Conservation (phyloP, 2,329 filamentous ascomycete species). For the Juglanconis oblonga region DNA sequence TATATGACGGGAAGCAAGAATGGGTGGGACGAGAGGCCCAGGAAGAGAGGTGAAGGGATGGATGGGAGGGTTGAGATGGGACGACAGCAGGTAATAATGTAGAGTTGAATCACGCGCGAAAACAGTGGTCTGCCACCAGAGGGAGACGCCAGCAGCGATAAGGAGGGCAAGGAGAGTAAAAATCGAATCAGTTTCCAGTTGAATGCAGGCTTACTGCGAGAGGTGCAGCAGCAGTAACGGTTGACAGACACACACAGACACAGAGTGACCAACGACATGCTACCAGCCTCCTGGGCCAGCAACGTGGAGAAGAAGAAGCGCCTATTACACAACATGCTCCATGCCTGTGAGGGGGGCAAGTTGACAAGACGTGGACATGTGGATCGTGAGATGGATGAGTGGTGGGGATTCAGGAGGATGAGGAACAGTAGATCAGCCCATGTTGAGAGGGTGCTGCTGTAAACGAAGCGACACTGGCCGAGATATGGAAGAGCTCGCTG, state of each 20-base stretch:
- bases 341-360: conserved; percentile 12
- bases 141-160: conserved; percentile 7
- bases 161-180: conserved; percentile 9
- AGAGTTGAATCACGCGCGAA: neutral
- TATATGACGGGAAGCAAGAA: conserved; percentile 20
- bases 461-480: neutral
- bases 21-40: neutral
- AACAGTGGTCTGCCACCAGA: conserved; percentile 12
- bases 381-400: conserved; percentile 8
- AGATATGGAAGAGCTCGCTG: neutral
- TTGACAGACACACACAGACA: conserved; percentile 9
- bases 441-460: neutral
- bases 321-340: conserved; percentile 13
- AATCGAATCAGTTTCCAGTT: conserved; percentile 12
- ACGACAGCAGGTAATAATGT: conserved; percentile 5
- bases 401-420: conserved; percentile 6
- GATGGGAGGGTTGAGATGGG: conserved; percentile 4
- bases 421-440: conserved; percentile 1
- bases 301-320: conserved; percentile 14
- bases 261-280: conserved; percentile 10
- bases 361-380: conserved; percentile 1
- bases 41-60: neutral
- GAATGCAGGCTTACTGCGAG: conserved; percentile 18
- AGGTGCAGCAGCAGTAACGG: conserved; percentile 13
- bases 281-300: conserved; percentile 17